A percentile compares a stretch with the other conserved stretches of the same genome.
Conservation (phyloP, 805 yeast genomes). For the Brettanomyces naardenensis region DNA sequence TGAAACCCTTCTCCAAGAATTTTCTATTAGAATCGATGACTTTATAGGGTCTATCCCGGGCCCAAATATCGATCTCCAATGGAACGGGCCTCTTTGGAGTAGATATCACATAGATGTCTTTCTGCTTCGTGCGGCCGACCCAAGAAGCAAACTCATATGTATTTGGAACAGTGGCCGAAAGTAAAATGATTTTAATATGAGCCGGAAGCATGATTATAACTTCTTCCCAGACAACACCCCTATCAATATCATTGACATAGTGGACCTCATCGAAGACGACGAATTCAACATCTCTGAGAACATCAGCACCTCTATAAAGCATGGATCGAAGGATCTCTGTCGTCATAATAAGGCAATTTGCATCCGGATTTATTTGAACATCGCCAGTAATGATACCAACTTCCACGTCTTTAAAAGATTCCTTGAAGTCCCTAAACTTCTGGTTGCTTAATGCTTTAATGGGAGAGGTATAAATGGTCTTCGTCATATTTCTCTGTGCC, state of each 20-base stretch:
- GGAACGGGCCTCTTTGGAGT: constrained; percentile 98
- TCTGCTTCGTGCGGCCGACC: constrained; percentile 96
- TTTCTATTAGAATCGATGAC: constrained; percentile 67
- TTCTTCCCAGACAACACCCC: constrained; percentile 99
- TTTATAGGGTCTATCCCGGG: constrained; percentile 64
- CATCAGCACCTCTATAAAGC: constrained; percentile 96
- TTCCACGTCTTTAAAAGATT: constrained; percentile 81
- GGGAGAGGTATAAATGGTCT: constrained; percentile 94
- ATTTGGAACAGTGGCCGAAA: constrained; percentile 98
- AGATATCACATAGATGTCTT: constrained; percentile 91
- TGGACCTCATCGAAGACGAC: constrained; percentile 97
- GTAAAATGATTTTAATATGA: constrained; percentile 86
- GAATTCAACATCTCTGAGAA: constrained; percentile 99
- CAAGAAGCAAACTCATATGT: constrained; percentile 96
- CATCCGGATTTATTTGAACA: constrained; percentile 96
- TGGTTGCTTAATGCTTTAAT: constrained; percentile 93
- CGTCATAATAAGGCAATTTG: constrained; percentile 97
- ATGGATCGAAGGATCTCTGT: constrained; percentile 95
- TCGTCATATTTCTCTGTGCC: constrained; percentile 94
- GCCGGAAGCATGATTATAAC: constrained; percentile 93
- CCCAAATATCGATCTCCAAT: constrained; percentile 78
- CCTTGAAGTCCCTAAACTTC: constrained; percentile 88
- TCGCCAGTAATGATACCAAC: constrained; percentile 99
- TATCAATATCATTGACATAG: constrained; percentile 94
- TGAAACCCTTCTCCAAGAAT: constrained; percentile 60